Conservation (phyloP, 2,329 filamentous ascomycete genomes). For the Ophiostoma piceae region DNA sequence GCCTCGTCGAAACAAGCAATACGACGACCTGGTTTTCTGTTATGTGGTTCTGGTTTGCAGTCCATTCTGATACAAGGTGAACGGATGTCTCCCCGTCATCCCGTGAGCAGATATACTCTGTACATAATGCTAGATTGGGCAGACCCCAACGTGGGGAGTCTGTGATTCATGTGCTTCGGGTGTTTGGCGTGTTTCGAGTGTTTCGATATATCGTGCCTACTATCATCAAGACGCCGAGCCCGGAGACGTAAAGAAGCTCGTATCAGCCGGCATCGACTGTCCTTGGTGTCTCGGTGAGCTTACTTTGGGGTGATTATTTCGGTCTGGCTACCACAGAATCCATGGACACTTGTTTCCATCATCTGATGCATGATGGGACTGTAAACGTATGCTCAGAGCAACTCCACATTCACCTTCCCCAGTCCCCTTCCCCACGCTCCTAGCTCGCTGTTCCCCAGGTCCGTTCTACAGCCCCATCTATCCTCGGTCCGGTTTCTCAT, state of each 20-base stretch:
- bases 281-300: not conserved
- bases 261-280: not conserved
- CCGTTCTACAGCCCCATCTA: not conserved
- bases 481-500: conserved; percentile 7
- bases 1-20: not conserved
- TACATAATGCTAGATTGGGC: not conserved
- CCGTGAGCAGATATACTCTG: not conserved
- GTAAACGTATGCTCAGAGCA: not conserved
- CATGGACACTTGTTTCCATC: not conserved
- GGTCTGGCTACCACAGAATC: not conserved
- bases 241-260: not conserved
- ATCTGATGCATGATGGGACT: not conserved
- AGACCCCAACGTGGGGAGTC: not conserved
- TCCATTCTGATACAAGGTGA: not conserved
- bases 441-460: conserved; percentile 3
- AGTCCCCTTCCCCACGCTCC: not conserved
- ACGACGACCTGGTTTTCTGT: not conserved
- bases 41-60: not conserved
- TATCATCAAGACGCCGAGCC: not conserved
- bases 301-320: not conserved
- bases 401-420: not conserved
- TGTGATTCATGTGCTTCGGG: not conserved
- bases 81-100: not conserved
- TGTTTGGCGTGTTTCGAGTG: not conserved
- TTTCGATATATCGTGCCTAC: not conserved